phyloP scores from a whole-genome alignment of 139 green algal species.

The Eudorina sp. region DNA sequence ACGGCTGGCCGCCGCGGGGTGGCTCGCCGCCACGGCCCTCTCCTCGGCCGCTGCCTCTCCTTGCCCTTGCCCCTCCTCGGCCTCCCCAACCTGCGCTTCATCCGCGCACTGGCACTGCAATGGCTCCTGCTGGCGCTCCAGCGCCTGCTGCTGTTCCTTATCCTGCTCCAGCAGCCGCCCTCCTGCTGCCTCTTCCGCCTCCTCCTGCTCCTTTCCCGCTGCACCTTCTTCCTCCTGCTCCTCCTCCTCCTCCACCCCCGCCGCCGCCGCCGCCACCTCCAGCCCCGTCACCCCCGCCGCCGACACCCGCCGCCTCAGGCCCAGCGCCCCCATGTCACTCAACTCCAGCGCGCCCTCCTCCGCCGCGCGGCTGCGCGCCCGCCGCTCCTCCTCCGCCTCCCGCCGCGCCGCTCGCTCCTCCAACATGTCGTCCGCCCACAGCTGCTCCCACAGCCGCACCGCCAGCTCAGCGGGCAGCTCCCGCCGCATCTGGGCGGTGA shows the following conservation, averaged over 20 bases:
- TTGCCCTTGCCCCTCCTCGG: too few relatives aligned
- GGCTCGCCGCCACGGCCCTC: too few relatives aligned
- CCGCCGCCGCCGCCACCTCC: not conserved
- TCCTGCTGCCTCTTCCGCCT: not conserved
- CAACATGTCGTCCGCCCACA: conserved; percentile 68
- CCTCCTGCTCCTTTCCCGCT: not conserved
- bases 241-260: not conserved
- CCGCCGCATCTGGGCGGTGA: conserved; percentile 84
- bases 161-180: too few relatives aligned
- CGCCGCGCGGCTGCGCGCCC: not conserved
- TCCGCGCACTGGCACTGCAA: too few relatives aligned
- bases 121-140: too few relatives aligned
- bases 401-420: not conserved
- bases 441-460: conserved; percentile 72
- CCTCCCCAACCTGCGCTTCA: not conserved
- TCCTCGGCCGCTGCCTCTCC: too few relatives aligned
- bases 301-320: not conserved
- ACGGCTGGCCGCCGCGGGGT: too few relatives aligned
- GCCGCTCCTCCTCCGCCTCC: not conserved
- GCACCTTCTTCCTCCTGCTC: not conserved
- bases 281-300: not conserved
- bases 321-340: not conserved
- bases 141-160: too few relatives aligned
- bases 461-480: conserved; percentile 77
- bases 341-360: not conserved